A percentile compares a stretch with the other conserved stretches of the same genome.
Evolutionary conservation across 768 basidiomycete genomes (phyloP).

Genomic region (Dentipellis sp.): DNA sequence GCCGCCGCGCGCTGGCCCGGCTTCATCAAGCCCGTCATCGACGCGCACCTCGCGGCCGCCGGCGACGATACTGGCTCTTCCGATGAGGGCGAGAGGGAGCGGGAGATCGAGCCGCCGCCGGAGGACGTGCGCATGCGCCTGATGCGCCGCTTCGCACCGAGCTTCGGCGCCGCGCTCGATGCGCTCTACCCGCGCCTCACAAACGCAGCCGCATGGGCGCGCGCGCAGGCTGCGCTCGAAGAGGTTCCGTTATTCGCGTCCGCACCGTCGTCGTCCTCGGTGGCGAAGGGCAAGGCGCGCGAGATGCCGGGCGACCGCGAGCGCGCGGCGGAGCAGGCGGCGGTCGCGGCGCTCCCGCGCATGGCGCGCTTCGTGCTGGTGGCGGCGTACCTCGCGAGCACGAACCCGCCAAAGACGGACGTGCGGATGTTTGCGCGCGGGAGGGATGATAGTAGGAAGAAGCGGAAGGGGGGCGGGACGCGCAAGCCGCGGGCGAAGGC

Average conservation of each 20-base stretch:
- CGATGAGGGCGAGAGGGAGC: neutral
- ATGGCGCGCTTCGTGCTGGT: slow-evolving; percentile 71
- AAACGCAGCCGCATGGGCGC: slow-evolving; percentile 58
- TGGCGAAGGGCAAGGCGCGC: slow-evolving; percentile 7
- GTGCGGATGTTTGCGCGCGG: slow-evolving; percentile 72
- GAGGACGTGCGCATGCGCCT: slow-evolving; percentile 57
- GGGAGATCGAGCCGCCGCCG: slow-evolving; percentile 3
- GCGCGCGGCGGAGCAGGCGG: slow-evolving; percentile 8
- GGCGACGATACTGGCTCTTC: slow-evolving; percentile 14
- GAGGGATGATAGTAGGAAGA: slow-evolving; percentile 54
- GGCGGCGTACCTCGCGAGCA: slow-evolving; percentile 74
- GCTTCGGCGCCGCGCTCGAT: slow-evolving; percentile 54
- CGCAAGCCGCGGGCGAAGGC: slow-evolving; percentile 16
- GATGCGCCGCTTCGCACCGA: slow-evolving; percentile 50
- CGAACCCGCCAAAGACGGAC: slow-evolving; percentile 77
- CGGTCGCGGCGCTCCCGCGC: slow-evolving; percentile 38
- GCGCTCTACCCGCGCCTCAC: slow-evolving; percentile 57
- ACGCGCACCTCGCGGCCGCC: slow-evolving; percentile 17
- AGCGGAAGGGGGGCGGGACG: slow-evolving; percentile 29
- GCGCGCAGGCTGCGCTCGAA: slow-evolving; percentile 30
- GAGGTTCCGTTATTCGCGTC: slow-evolving; percentile 25
- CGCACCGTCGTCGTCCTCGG: slow-evolving; percentile 12
- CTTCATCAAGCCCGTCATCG: slow-evolving; percentile 61
- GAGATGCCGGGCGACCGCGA: neutral
- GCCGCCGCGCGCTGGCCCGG: slow-evolving; percentile 76